These are phyloP conservation scores for Boletus smithii DNA, from an alignment of 1,284 basidiomycete species.

Conservation along the genomic window DNA sequence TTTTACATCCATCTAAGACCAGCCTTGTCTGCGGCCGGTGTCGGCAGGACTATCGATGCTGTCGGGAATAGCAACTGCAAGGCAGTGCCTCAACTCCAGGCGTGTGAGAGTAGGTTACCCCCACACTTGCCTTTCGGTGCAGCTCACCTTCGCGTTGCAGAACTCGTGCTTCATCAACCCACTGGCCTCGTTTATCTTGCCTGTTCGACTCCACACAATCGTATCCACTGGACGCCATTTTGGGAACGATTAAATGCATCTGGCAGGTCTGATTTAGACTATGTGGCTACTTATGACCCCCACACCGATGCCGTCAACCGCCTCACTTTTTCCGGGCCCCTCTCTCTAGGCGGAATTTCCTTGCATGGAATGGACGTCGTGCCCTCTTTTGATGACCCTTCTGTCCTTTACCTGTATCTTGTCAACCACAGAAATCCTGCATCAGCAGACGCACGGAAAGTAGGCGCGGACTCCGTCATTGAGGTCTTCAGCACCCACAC, in stretches of 20 bases:
- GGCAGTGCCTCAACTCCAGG: conserved; percentile 49
- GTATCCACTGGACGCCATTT: conserved; percentile 57
- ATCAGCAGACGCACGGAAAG: conserved; percentile 35
- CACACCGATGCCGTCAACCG: conserved; percentile 43
- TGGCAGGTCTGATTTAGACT: conserved; percentile 47
- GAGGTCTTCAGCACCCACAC: conserved; percentile 64
- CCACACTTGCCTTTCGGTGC: background rate
- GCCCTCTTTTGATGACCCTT: conserved; percentile 45
- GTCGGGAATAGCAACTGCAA: conserved; percentile 49
- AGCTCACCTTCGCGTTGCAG: conserved; percentile 32
- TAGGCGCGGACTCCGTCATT: conserved; percentile 68
- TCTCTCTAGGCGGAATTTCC: conserved; percentile 45
- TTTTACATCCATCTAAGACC: conserved; percentile 45
- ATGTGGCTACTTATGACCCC: conserved; percentile 62
- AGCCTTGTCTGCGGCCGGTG: conserved; percentile 38
- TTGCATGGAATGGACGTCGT: conserved; percentile 75
- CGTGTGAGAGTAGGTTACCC: conserved; percentile 59
- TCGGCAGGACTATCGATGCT: conserved; percentile 42
- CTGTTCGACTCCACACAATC: conserved; percentile 55
- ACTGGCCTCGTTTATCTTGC: conserved; percentile 66
- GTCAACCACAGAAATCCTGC: conserved; percentile 61
- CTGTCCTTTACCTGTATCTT: conserved; percentile 61
- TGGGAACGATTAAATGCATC: conserved; percentile 43
- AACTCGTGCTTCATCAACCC: conserved; percentile 52
- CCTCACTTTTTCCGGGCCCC: conserved; percentile 43